phyloP scores from a whole-genome alignment of 2,329 filamentous ascomycete species.

The Cladosporium halotolerans region DNA sequence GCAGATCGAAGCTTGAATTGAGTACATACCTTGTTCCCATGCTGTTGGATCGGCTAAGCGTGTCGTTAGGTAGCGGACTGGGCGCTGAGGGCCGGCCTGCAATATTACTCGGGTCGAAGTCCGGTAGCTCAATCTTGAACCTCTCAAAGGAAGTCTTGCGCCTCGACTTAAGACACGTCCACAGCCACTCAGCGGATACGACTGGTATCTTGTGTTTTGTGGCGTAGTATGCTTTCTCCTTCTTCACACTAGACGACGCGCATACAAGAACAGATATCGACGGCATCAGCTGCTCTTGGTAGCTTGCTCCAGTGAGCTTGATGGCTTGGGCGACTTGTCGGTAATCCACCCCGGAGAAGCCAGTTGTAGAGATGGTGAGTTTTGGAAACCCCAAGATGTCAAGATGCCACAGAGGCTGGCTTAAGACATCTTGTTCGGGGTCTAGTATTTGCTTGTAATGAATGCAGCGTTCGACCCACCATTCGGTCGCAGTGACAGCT shows the following conservation, averaged over 20 bases:
- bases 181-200: constrained; percentile 78
- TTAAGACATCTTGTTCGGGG: constrained; percentile 65
- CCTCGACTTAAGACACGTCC: constrained; percentile 61
- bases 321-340: constrained; percentile 76
- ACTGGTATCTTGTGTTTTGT: constrained; percentile 69
- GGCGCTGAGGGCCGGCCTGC: constrained; percentile 9
- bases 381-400: constrained; percentile 52
- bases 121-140: constrained; percentile 17
- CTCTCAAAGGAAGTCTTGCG: constrained; percentile 43
- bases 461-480: constrained; percentile 87
- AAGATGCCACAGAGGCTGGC: constrained; percentile 61
- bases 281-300: constrained; percentile 68
- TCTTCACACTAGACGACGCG: constrained; percentile 45
- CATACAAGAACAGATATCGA: constrained; percentile 72
- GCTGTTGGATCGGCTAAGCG: background rate
- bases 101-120: constrained; percentile 16
- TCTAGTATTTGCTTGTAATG: constrained; percentile 66
- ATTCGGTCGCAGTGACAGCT: constrained; percentile 65
- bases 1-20: background rate
- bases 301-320: constrained; percentile 64
- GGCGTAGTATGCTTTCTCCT: constrained; percentile 74
- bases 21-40: background rate
- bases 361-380: constrained; percentile 60
- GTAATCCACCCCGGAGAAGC: constrained; percentile 77
- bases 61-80: constrained; percentile 15